Base-by-base conservation (phyloP, 1,284 basidiomycete species). In the Microbotryum scabiosae region DNA sequence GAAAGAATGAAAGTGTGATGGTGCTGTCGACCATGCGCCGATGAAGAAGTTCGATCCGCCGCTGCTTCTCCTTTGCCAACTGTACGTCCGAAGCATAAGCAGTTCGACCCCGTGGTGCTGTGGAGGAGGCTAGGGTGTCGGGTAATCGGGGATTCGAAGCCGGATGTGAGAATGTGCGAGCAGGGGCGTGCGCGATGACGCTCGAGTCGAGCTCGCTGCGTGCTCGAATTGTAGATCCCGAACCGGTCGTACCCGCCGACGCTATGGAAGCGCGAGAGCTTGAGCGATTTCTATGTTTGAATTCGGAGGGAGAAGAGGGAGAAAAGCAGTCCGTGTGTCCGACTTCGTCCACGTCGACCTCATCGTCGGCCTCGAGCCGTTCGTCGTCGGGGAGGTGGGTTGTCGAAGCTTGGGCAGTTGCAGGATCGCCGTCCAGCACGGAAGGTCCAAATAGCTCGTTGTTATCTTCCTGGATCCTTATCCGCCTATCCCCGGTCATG, bases 21-120 rank as follows among this genome's bases (percentile, higher is more conserved):
- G 88, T 87, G 1, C 86, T 87, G 73, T 88, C 86, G n/a, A 88
- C 82, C 28, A 90, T 76, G 51, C 87, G 82, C n/a, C 85, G 83
- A 51, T 78, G 76, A 7, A 90, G 78, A 10, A 87, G 80, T 66
- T 80, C 83, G 75, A 87, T 85, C 46, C 89, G 76, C 5, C 78
- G 79, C 48, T 76, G 75, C 72, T 88, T 86, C 16, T 85, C 85
- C 10, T 49, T 60, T 16, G 71, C 63, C 53, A 71, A 70, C 20
- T 68, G 70, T 20, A 75, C 71, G 3, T 30, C 73, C 56, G 41
- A 72, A 64, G 52, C 72, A 56, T 28, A 66, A 47, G 51, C 63
- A 43, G 25, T 43, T 62, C 26, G 54, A 51, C 16, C 67, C 45
- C 45, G 50, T 59, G 65, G 55, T 41, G 55, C 20, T 55, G 47